phyloP scores from a whole-genome alignment of 306 rosid genomes.

The Vachellia collinsii region DNA sequence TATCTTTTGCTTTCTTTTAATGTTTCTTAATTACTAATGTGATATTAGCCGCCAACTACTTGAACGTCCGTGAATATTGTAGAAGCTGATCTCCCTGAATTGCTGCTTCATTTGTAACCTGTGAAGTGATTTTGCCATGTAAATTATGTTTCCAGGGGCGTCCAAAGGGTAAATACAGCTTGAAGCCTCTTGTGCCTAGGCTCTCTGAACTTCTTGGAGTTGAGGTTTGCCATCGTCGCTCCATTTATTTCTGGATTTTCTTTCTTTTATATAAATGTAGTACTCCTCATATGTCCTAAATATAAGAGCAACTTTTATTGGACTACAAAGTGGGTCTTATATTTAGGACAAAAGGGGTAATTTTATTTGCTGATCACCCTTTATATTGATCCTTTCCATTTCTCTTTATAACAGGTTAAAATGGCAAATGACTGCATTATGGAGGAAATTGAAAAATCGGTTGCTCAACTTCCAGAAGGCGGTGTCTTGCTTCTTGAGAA shows the following conservation, averaged over 20 bases:
- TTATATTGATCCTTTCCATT: background rate
- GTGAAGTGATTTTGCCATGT: background rate
- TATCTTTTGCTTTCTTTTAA: background rate
- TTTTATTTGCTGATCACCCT: background rate
- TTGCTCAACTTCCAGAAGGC: constrained; percentile 61
- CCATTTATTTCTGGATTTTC: background rate
- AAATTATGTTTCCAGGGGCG: constrained; percentile 61
- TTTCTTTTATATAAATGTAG: background rate
- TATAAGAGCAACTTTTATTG: no score
- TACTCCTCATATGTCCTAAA: no score
- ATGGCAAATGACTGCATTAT: constrained; percentile 64
- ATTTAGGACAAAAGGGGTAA: background rate
- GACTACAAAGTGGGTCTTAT: no score
- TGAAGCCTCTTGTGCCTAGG: constrained; percentile 74
- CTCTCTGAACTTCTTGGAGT: constrained; percentile 71
- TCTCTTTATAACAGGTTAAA: constrained; percentile 46
- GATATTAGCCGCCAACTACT: background rate
- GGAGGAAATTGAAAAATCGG: constrained; percentile 64
- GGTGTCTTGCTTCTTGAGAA: constrained; percentile 85
- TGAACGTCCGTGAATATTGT: background rate
- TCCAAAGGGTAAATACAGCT: constrained; percentile 77
- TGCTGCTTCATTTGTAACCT: background rate
- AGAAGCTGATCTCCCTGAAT: background rate
- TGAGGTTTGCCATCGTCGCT: constrained; percentile 42
- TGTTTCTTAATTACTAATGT: no score